Evolutionary conservation across 2,329 filamentous ascomycete species (phyloP).

Genomic region (Trichophyton verrucosum): DNA sequence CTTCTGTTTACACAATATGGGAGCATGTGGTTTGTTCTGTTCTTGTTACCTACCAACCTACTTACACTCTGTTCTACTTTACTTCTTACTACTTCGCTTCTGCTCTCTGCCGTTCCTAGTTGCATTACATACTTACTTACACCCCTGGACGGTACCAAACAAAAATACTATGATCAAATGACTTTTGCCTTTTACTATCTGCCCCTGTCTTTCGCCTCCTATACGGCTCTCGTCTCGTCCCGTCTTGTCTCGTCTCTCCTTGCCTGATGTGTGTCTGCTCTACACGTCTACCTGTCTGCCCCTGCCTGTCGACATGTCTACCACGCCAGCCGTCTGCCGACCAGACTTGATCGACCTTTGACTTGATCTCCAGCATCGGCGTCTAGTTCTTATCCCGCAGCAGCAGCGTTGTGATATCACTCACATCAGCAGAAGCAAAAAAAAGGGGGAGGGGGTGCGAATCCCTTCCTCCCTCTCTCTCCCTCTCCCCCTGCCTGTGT

Average conservation of each 20-base stretch:
- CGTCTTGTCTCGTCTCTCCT: no score
- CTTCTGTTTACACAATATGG: neutral
- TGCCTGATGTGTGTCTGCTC: no score
- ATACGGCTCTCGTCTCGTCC: neutral
- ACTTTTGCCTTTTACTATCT: neutral
- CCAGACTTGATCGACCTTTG: neutral
- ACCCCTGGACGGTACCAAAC: neutral
- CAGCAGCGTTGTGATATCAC: no score
- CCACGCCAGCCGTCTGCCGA: no score
- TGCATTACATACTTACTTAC: neutral
- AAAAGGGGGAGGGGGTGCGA: no score
- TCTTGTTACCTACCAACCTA: neutral
- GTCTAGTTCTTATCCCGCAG: neutral
- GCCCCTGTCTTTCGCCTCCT: no score
- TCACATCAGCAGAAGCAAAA: no score
- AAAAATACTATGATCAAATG: conserved; percentile 1
- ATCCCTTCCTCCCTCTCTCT: no score
- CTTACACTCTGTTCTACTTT: neutral
- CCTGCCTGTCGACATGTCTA: neutral
- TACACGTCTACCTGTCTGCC: neutral
- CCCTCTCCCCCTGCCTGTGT: no score
- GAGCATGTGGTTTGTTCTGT: conserved; percentile 2
- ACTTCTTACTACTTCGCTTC: neutral
- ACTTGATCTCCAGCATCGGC: neutral
- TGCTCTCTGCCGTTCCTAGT: neutral